Evolutionary conservation across 768 basidiomycete genomes (phyloP).

Genomic region (Amanita phalloides): DNA sequence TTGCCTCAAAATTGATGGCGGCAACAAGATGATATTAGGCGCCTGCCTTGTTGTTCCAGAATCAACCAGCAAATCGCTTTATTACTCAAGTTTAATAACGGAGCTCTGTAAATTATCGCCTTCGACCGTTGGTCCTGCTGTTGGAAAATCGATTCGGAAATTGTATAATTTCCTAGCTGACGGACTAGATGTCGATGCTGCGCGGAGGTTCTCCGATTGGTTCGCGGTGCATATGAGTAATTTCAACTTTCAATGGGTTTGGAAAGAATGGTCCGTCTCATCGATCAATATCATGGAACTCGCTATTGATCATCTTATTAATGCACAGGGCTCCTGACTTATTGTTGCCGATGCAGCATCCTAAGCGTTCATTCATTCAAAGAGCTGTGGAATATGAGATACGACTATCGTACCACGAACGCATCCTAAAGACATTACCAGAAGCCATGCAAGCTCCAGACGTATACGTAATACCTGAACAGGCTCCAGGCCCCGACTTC

Average conservation of each 20-base stretch:
- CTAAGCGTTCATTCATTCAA: slow-evolving; percentile 81
- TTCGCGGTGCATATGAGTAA: slow-evolving; percentile 95
- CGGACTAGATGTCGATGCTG: slow-evolving; percentile 78
- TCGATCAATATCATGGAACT: not conserved
- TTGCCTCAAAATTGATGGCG: not conserved
- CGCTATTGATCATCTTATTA: not conserved
- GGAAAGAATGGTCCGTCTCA: slow-evolving; percentile 87
- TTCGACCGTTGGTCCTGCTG: slow-evolving; percentile 85
- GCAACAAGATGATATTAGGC: slow-evolving; percentile 55
- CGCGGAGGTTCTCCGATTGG: slow-evolving; percentile 86
- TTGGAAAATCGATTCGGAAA: slow-evolving; percentile 90
- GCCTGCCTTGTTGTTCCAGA: slow-evolving; percentile 70
- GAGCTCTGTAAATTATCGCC: slow-evolving; percentile 95
- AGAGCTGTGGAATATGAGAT: slow-evolving; percentile 84
- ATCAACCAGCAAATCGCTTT: slow-evolving; percentile 66
- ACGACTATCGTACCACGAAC: slow-evolving; percentile 86
- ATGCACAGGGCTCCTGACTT: slow-evolving; percentile 75
- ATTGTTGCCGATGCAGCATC: slow-evolving; percentile 61
- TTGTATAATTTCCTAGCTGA: slow-evolving; percentile 72
- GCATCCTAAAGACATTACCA: slow-evolving; percentile 83
- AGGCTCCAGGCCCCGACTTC: slow-evolving; percentile 71
- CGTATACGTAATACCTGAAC: slow-evolving; percentile 49
- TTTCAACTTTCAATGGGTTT: slow-evolving; percentile 97
- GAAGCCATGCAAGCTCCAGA: slow-evolving; percentile 64
- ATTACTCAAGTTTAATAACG: slow-evolving; percentile 81